A percentile compares a stretch with the other conserved stretches of the same genome.
Evolutionary conservation across 2,329 filamentous ascomycete genomes (phyloP).

Genomic region (Cytospora piceae): DNA sequence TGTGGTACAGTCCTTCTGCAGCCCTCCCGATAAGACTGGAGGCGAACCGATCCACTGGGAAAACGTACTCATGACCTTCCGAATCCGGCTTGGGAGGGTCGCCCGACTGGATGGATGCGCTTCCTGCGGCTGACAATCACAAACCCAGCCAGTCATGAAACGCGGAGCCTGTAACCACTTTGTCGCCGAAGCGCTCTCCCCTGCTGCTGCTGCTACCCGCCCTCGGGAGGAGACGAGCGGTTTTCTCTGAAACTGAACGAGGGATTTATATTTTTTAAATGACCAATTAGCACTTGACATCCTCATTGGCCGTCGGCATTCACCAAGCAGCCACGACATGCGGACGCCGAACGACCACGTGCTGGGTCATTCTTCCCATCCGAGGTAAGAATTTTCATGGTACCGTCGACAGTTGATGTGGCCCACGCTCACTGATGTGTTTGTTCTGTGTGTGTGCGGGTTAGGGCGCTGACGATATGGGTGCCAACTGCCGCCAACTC

Average conservation of each 20-base stretch:
- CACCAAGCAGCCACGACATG: not conserved
- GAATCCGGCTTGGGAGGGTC: conserved; percentile 15
- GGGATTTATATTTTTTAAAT: not conserved
- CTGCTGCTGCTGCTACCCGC: not conserved
- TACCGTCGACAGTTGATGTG: not conserved
- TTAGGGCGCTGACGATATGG: not conserved
- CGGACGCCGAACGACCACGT: not conserved
- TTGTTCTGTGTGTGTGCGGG: not conserved
- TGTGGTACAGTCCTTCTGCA: conserved; percentile 10
- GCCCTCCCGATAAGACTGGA: conserved; percentile 25
- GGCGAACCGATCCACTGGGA: conserved; percentile 28
- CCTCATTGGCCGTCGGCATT: not conserved
- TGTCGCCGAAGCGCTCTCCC: conserved; percentile 1
- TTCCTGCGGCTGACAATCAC: conserved; percentile 20
- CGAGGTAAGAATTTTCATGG: not conserved
- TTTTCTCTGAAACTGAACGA: not conserved
- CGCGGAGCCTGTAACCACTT: conserved; percentile 12
- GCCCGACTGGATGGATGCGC: conserved; percentile 23
- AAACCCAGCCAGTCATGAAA: conserved; percentile 26
- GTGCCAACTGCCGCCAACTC: conserved; percentile 7
- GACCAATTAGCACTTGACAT: not conserved
- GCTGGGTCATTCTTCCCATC: not conserved
- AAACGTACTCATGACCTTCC: conserved; percentile 23
- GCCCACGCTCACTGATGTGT: not conserved
- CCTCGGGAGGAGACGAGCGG: not conserved